Conservation (phyloP, 225 moss, liverwort and hornwort species). For the Bryoerythrophyllum caledonicum region DNA sequence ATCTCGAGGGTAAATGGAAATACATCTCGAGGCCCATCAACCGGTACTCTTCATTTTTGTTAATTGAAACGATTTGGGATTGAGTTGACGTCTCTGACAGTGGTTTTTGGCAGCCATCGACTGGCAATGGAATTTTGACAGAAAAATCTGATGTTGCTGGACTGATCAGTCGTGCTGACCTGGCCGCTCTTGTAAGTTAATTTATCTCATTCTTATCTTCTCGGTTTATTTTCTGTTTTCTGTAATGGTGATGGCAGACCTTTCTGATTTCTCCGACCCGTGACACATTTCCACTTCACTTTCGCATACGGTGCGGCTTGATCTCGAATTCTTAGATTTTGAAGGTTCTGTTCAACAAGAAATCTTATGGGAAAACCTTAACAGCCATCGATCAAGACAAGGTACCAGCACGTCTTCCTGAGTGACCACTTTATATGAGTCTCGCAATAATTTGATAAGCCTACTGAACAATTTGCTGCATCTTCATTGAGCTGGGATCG, state of each 20-base stretch:
- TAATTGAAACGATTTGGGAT: background rate
- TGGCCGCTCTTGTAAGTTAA: constrained; percentile 75
- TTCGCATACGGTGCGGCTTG: background rate
- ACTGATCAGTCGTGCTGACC: constrained; percentile 54
- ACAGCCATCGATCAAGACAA: constrained; percentile 70
- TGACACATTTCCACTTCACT: constrained; percentile 9
- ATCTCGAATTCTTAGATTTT: constrained; percentile 49
- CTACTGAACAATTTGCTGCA: background rate
- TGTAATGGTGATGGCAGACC: background rate
- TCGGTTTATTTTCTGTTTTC: background rate
- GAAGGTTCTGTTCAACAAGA: constrained; percentile 74
- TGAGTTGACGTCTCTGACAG: constrained; percentile 6
- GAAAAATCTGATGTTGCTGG: constrained; percentile 46
- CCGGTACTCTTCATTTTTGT: background rate
- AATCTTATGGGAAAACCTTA: constrained; percentile 58
- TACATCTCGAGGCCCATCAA: background rate
- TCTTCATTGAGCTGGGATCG: background rate
- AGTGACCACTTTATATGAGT: background rate
- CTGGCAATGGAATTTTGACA: constrained; percentile 70
- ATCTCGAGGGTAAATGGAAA: background rate
- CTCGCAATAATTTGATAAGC: background rate
- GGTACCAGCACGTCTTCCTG: constrained; percentile 34
- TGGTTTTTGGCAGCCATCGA: constrained; percentile 52
- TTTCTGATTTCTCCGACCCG: background rate
- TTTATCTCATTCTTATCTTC: constrained; percentile 5